Evolutionary conservation across 495 filamentous ascomycete species (phyloP).

Genomic region (Terfezia claveryi): DNA sequence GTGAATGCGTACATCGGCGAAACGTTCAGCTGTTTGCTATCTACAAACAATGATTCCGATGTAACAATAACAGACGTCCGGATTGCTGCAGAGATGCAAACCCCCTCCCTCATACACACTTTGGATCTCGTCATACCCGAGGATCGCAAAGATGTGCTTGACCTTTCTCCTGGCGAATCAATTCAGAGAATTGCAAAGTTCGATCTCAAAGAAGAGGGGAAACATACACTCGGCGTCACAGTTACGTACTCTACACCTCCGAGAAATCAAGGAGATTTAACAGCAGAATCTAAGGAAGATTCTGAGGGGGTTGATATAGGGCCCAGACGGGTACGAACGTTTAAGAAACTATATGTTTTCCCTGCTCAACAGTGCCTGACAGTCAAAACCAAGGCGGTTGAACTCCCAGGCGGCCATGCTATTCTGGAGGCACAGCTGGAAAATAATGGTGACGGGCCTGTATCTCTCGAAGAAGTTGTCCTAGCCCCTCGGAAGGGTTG

Average conservation of each 20-base stretch:
- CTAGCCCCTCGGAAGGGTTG: constrained; percentile 30
- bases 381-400: constrained; percentile 67
- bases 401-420: constrained; percentile 24
- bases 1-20: constrained; percentile 90
- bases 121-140: constrained; percentile 31
- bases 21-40: constrained; percentile 81
- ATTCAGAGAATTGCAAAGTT: constrained; percentile 66
- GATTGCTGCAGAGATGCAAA: constrained; percentile 86
- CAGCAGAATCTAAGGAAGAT: constrained; percentile 9
- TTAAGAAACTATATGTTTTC: constrained; percentile 93
- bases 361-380: constrained; percentile 71
- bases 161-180: constrained; percentile 42
- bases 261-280: constrained; percentile 20
- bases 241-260: constrained; percentile 61
- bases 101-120: constrained; percentile 40
- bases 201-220: constrained; percentile 82
- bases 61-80: constrained; percentile 36
- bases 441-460: constrained; percentile 55
- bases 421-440: constrained; percentile 85
- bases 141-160: constrained; percentile 23
- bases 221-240: constrained; percentile 81
- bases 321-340: constrained; percentile 47
- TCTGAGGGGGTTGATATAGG: constrained; percentile 37
- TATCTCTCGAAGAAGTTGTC: constrained; percentile 35
- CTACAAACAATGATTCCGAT: constrained; percentile 61